Conservation (phyloP, 148 eudicot species). For the Vaccinium darrowii region DNA sequence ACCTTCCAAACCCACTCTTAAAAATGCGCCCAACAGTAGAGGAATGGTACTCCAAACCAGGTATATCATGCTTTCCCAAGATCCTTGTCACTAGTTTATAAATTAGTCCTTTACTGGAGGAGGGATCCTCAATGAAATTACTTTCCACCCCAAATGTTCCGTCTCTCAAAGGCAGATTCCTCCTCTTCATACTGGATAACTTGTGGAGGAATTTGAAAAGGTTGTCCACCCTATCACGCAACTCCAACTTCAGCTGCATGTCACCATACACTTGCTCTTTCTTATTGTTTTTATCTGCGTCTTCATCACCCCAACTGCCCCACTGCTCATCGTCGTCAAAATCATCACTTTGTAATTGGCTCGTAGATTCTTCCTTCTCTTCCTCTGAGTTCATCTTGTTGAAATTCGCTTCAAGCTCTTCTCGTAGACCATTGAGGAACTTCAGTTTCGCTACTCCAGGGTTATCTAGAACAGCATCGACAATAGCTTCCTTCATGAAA, state of each 20-base stretch:
- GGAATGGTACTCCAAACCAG: constrained; percentile 94
- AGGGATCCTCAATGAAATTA: constrained; percentile 51
- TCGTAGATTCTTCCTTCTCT: constrained; percentile 38
- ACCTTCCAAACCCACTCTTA: constrained; percentile 93
- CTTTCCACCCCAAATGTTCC: constrained; percentile 42
- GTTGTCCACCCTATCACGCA: constrained; percentile 86
- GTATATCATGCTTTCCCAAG: constrained; percentile 62
- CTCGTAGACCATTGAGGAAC: constrained; percentile 59
- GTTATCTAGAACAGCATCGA: constrained; percentile 84
- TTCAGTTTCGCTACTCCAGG: constrained; percentile 63
- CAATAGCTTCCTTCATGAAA: constrained; percentile 84
- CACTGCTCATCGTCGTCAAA: constrained; percentile 87
- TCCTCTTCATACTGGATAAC: constrained; percentile 57
- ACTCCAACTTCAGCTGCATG: constrained; percentile 87
- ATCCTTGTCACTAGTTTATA: constrained; percentile 61
- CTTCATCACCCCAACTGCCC: constrained; percentile 96
- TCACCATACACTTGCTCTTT: constrained; percentile 70
- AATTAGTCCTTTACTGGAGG: constrained; percentile 67
- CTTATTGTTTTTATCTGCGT: constrained; percentile 45
- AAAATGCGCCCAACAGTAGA: constrained; percentile 94
- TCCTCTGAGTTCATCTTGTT: constrained; percentile 46
- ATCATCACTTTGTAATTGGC: constrained; percentile 49
- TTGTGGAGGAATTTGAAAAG: constrained; percentile 88
- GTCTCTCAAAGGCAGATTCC: constrained; percentile 47
- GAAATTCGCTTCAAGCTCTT: constrained; percentile 61